Base-by-base conservation (phyloP, 148 eudicot genomes). In the Drosera capensis region DNA sequence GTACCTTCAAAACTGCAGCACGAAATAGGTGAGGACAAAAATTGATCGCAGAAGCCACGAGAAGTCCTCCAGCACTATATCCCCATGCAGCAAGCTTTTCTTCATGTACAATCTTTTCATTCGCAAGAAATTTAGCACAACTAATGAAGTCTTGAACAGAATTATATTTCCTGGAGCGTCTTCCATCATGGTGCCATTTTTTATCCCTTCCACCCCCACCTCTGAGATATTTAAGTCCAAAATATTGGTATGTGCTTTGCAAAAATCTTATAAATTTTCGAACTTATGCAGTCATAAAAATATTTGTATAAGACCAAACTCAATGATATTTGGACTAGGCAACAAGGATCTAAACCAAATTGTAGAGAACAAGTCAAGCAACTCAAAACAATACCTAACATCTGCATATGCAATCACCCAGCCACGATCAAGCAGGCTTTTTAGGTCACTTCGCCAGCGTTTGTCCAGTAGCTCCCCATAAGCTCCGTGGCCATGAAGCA, bases 351-450 rank as follows among this genome's bases (percentile, higher is more conserved):
- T n/a, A n/a, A n/a, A n/a, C n/a, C n/a, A n/a, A n/a, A n/a, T n/a
- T n/a, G n/a, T n/a, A n/a, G n/a, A n/a, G n/a, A n/a, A n/a, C n/a
- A n/a, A n/a, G n/a, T 34, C 3, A 9, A 34, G 2, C n/a, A 34
- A n/a, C n/a, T n/a, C n/a, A n/a, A n/a, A n/a, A 34, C 38, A 34
- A 34, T n/a, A 82, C 94, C 97, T 78, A 54, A 88, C 97, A 73
- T 88, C 92, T 7, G 97, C 97, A 65, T 83, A 88, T 48, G 92
- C 97, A 62, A 88, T 59, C 62, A 88, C 65, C 97, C 97, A 88
- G 43, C 94, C 97, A 60, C 94, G 87, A 75, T 88, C 97, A 39
- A 88, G 92, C 67, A 88, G 84, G 69, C 92, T 88, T 70, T 80
- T 88, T 38, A 70, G 67, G 62, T 88, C 97, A 64, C 76, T 78